Base-by-base conservation (phyloP, 208 protist species). In the Endotrypanum monterogeii region DNA sequence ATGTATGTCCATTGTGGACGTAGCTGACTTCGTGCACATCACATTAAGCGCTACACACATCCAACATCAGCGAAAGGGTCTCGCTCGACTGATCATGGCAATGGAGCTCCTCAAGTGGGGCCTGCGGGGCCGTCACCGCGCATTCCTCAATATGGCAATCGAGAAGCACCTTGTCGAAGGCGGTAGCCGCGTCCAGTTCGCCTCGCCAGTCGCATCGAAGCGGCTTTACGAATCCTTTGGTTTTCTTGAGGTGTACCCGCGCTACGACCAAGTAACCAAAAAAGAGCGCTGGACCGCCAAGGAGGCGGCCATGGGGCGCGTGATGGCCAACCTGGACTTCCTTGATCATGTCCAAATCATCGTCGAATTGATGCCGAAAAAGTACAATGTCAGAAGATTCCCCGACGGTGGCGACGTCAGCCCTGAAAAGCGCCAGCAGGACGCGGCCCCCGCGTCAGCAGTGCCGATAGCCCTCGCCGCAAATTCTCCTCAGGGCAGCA, bases 101-200 rank as follows among this genome's bases (percentile, higher is more conserved):
- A 71, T 94, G 61, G 91, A 96, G 11, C 79, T 96, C 23, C 71
- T 93, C 12, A 88, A 89, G 60, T 96, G 91, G 91, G 85, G 82
- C 16, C 80, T 94, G 39, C 87, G 91, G 14, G 91, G 91, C n/a
- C 89, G 91, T 41, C 80, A 78, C 6, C 83, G 88, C 2, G 83
- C 86, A 16, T 94, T 90, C 60, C 69, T 96, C 51, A 96, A 96
- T 68, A 96, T 96, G 91, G 91, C 91, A 18, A 80, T 96, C 25
- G 89, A 96, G 56, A 96, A 96, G 76, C 73, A 60, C n/a, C 67
- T 94, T 25, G 91, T 93, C 6, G 83, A 93, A 65, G 75, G 68
- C 50, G 87, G 82, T n/a, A 82, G 80, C 52, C 80, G 83, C 0
- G 73, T 95, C 65, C 86, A 92, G 79, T 91, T 81, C 67, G 83